Conservation (phyloP, 176 grass and related monocot genomes). For the Carex parvula region DNA sequence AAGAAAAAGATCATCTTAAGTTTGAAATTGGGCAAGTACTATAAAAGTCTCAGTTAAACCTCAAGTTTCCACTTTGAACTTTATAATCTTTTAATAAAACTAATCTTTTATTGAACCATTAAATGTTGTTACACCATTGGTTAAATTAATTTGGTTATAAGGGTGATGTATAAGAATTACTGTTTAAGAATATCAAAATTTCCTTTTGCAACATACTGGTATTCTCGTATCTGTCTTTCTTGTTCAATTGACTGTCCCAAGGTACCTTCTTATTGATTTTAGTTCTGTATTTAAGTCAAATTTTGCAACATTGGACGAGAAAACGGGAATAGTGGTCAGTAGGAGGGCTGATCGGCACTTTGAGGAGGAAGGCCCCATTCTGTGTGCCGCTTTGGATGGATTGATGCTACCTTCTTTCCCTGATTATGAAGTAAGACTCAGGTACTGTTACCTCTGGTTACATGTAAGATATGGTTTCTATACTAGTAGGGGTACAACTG, state of each 20-base stretch:
- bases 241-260: background rate
- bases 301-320: conserved; percentile 89
- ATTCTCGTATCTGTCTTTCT: background rate
- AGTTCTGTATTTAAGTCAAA: conserved; percentile 54
- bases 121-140: background rate
- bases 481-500: background rate
- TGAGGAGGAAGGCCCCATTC: conserved; percentile 89
- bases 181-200: background rate
- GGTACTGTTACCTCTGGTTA: conserved; percentile 33
- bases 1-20: background rate
- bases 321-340: conserved; percentile 55
- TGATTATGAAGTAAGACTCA: conserved; percentile 92
- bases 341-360: conserved; percentile 86
- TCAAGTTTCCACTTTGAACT: background rate
- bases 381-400: conserved; percentile 71
- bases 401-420: conserved; percentile 77
- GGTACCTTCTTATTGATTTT: background rate
- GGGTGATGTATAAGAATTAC: background rate
- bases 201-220: background rate
- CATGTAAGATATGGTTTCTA: background rate
- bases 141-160: background rate
- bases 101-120: background rate
- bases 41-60: background rate
- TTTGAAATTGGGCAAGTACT: background rate
- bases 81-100: background rate